Evolutionary conservation across 2,329 filamentous ascomycete species (phyloP), one percentile per base, ranked within the genome.

Genomic region (Byssochlamys sp.): DNA sequence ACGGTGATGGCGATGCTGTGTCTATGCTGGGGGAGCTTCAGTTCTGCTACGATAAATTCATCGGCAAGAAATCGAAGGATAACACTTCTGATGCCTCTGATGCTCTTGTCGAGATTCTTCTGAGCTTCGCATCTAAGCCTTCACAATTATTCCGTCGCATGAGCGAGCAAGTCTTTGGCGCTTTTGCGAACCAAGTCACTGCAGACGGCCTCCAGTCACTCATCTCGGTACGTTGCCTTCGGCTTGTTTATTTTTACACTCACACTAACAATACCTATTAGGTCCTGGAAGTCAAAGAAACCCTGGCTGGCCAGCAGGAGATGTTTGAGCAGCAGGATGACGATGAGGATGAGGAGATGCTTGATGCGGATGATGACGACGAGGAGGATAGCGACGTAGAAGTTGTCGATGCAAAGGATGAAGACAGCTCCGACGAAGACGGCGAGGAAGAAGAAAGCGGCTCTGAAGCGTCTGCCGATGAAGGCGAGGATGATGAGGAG

Each of bases 111-210:
- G 94, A 97, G 67, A 88, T 97, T 55, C 74, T 99, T 6, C 78
- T 97, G n/a, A 89, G 90, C 55, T 90, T 97, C 75, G 83, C 95
- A 2, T 89, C 91, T 0, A 90, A 90, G 60, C 89, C 87, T 2
- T 96, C 91, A 1, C 84, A 86, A 9, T 78, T 97, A 55, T 89
- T 95, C 77, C 84, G 90, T 29, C 90, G 91, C 65, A 86, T 95
- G 55, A 90, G 90, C 4, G 86, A 92, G 68, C 88, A 94, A 66
- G 91, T 95, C 0, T 97, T 97, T 69, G 83, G 86, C 26, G 85
- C 87, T 1, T 96, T 96, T 69, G 87, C 89, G 2, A 76, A 83
- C 12, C 83, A 89, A 56, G 82, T 97, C 59, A 90, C 87, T 0
- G 78, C 80, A 4, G 83, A 87, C 57, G 89, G 89, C 0, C 74